Evolutionary conservation across 305 asterid species (phyloP).

Genomic region (Rubia peregrina): DNA sequence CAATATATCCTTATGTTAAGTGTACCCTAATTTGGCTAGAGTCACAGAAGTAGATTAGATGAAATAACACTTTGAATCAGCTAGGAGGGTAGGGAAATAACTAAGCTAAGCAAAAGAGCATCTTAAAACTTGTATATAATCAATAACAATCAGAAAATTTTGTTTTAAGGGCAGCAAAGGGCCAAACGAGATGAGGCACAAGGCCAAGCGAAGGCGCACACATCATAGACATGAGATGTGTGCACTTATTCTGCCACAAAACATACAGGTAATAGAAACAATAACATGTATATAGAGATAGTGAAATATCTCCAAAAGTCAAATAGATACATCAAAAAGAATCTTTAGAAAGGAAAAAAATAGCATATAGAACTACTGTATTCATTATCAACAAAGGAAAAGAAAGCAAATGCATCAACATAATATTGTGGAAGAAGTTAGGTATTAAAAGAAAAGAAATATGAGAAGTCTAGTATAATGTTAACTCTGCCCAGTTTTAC

Average conservation of each 20-base stretch:
- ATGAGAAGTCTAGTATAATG: no score
- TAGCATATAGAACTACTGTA: not conserved
- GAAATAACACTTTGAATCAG: not conserved
- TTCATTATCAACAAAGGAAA: not conserved
- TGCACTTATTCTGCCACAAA: not conserved
- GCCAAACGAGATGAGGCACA: not conserved
- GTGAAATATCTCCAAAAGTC: not conserved
- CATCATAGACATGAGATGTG: not conserved
- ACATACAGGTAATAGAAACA: no score
- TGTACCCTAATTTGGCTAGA: not conserved
- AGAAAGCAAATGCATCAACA: no score
- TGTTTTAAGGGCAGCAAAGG: not conserved
- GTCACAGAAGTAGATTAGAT: not conserved
- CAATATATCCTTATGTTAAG: slow-evolving; percentile 6
- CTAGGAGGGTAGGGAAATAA: not conserved
- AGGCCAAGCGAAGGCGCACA: not conserved
- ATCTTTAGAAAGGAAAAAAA: not conserved
- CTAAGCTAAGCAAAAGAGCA: not conserved
- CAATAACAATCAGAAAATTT: not conserved
- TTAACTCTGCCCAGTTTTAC: no score
- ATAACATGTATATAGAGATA: no score
- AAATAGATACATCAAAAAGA: not conserved
- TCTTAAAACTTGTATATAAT: not conserved
- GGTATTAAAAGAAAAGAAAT: no score
- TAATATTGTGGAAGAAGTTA: no score